phyloP scores from a whole-genome alignment of 257 asterid species.

The Solanum paucissectum region DNA sequence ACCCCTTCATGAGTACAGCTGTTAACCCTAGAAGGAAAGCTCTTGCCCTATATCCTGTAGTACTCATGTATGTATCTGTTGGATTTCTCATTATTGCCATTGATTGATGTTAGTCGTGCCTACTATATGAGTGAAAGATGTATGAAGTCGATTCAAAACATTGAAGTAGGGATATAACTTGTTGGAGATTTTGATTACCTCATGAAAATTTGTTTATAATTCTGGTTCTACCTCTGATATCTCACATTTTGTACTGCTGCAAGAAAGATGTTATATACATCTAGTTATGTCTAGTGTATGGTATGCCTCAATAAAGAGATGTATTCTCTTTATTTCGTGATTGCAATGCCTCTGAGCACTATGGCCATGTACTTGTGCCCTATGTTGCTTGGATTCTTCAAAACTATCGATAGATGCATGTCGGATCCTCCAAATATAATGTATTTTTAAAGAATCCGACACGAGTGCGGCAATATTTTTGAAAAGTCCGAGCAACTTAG shows the following conservation, averaged over 20 bases:
- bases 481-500: too few species aligned
- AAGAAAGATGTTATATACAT: background rate
- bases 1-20: slow-evolving; percentile 95
- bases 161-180: background rate
- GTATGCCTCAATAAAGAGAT: background rate
- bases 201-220: background rate
- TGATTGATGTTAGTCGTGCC: background rate
- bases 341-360: background rate
- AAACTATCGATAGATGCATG: too few species aligned
- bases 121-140: background rate
- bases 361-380: background rate
- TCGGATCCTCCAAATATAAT: too few species aligned
- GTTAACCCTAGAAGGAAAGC: slow-evolving; percentile 88
- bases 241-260: background rate
- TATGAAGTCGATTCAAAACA: background rate
- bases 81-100: background rate
- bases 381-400: too few species aligned
- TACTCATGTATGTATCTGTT: slow-evolving; percentile 68
- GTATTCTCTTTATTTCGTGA: background rate
- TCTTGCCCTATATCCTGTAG: slow-evolving; percentile 88
- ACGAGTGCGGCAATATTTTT: too few species aligned
- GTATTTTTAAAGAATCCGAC: too few species aligned
- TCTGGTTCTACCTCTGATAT: background rate
- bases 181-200: background rate
- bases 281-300: background rate